phyloP scores from a whole-genome alignment of 345 rosid genomes.

The Combretum micranthum region DNA sequence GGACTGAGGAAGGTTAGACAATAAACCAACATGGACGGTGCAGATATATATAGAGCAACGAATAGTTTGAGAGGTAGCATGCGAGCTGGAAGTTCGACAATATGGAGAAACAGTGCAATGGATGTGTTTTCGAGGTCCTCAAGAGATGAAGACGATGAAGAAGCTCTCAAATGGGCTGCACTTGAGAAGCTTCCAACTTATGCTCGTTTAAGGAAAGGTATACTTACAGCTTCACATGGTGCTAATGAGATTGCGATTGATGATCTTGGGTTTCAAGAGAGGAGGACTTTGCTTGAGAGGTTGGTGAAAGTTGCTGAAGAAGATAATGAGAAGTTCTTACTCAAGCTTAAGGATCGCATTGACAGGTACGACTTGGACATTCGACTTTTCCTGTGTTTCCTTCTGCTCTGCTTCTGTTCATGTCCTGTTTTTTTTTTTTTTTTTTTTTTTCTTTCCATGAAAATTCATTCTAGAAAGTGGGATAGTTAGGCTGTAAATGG shows the following conservation, averaged over 20 bases:
- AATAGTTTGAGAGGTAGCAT: slow-evolving; percentile 19
- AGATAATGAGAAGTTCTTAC: slow-evolving; percentile 35
- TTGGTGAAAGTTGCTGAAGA: slow-evolving; percentile 26
- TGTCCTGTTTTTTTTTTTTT: neutral
- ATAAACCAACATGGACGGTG: slow-evolving; percentile 9
- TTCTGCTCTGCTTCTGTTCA: neutral
- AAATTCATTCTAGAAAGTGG: neutral
- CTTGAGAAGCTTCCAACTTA: slow-evolving; percentile 47
- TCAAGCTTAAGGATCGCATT: slow-evolving; percentile 18
- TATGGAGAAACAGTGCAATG: slow-evolving; percentile 12
- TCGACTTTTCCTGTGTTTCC: no score
- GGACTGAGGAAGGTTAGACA: neutral
- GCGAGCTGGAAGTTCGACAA: slow-evolving; percentile 11
- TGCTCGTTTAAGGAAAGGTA: slow-evolving; percentile 33
- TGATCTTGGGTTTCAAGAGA: slow-evolving; percentile 31
- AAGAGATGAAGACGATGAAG: slow-evolving; percentile 43
- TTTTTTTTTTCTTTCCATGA: neutral
- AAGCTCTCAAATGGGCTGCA: slow-evolving; percentile 54
- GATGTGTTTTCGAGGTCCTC: slow-evolving; percentile 33
- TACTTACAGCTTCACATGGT: slow-evolving; percentile 15
- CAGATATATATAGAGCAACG: slow-evolving; percentile 12
- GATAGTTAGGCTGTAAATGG: no score
- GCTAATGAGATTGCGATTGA: slow-evolving; percentile 26
- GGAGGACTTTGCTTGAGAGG: slow-evolving; percentile 26
- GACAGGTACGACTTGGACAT: slow-evolving; percentile 3